Evolutionary conservation across 2,329 filamentous ascomycete species (phyloP).

Genomic region (Eutypa lata): DNA sequence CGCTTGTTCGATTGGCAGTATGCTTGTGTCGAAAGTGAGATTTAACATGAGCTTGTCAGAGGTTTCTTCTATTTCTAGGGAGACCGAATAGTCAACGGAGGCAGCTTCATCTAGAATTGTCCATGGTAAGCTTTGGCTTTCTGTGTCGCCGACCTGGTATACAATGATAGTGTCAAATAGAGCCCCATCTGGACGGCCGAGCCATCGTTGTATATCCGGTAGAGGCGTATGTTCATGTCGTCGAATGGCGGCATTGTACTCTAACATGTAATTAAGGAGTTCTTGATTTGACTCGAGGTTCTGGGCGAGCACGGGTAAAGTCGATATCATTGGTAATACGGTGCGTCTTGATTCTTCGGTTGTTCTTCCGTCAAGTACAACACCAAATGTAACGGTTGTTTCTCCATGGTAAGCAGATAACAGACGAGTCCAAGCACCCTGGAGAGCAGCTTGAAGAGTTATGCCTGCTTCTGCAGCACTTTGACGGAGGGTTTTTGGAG

Average conservation of each 20-base stretch:
- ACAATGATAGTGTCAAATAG: constrained; percentile 85
- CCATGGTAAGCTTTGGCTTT: constrained; percentile 46
- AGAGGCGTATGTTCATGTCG: constrained; percentile 72
- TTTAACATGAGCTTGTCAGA: constrained; percentile 54
- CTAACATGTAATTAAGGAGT: constrained; percentile 62
- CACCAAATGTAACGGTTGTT: constrained; percentile 69
- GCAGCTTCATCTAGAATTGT: constrained; percentile 61
- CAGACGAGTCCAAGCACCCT: constrained; percentile 75
- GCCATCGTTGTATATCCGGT: constrained; percentile 67
- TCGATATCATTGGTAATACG: constrained; percentile 78
- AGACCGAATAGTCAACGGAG: constrained; percentile 73
- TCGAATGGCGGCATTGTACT: constrained; percentile 60
- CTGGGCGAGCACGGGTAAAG: constrained; percentile 67
- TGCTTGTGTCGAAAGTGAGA: constrained; percentile 61
- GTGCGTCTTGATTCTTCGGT: constrained; percentile 55
- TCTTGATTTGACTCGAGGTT: constrained; percentile 51
- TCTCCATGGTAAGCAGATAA: constrained; percentile 78
- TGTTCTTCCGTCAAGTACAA: constrained; percentile 74
- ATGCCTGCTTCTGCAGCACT: constrained; percentile 56
- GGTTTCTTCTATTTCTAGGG: constrained; percentile 70
- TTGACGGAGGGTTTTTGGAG: constrained; percentile 47
- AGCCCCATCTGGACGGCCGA: constrained; percentile 59
- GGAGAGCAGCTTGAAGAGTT: constrained; percentile 72
- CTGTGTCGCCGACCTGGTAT: constrained; percentile 62
- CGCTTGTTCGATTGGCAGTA: constrained; percentile 69